A percentile compares a stretch with the other conserved stretches of the same genome.
Evolutionary conservation across 495 filamentous ascomycete species (phyloP).

Genomic region (Alectoria sarmentosa): DNA sequence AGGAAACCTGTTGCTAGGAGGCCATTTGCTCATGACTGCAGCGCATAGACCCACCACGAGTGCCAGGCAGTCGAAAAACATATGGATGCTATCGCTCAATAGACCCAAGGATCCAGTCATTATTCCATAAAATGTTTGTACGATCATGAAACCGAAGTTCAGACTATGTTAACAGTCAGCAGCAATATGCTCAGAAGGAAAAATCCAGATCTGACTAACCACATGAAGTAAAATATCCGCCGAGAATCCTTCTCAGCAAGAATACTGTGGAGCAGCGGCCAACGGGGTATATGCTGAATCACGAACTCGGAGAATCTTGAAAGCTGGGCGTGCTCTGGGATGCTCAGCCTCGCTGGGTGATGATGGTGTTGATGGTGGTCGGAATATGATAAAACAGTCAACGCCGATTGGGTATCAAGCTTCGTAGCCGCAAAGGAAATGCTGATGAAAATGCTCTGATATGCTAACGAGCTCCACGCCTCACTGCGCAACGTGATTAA

Average conservation of each 20-base stretch:
- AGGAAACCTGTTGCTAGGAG: conserved; percentile 76
- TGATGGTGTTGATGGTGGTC: conserved; percentile 39
- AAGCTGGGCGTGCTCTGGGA: conserved; percentile 29
- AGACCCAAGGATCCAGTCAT: conserved; percentile 87
- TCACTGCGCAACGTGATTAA: conserved; percentile 9
- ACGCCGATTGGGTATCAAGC: conserved; percentile 25
- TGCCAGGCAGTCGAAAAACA: conserved; percentile 98
- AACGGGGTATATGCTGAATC: conserved; percentile 55
- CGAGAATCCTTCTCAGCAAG: conserved; percentile 88
- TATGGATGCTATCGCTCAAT: conserved; percentile 95
- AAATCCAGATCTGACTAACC: conserved; percentile 42
- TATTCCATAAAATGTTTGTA: conserved; percentile 91
- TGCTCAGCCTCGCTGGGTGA: conserved; percentile 4
- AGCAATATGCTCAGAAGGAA: not conserved
- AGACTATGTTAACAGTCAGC: conserved; percentile 47
- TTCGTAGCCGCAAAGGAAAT: conserved; percentile 26
- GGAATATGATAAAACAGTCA: conserved; percentile 24
- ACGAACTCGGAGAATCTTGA: conserved; percentile 61
- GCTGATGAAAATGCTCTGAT: conserved; percentile 22
- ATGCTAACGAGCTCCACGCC: conserved; percentile 18
- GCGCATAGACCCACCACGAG: conserved; percentile 86
- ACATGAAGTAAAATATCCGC: conserved; percentile 96
- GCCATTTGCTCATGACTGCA: conserved; percentile 98
- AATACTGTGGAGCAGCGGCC: conserved; percentile 75
- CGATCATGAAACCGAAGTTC: conserved; percentile 91